Evolutionary conservation across 2,329 filamentous ascomycete species (phyloP), one percentile per base, ranked within the genome.

Genomic region (Dactylellina haptotyla): DNA sequence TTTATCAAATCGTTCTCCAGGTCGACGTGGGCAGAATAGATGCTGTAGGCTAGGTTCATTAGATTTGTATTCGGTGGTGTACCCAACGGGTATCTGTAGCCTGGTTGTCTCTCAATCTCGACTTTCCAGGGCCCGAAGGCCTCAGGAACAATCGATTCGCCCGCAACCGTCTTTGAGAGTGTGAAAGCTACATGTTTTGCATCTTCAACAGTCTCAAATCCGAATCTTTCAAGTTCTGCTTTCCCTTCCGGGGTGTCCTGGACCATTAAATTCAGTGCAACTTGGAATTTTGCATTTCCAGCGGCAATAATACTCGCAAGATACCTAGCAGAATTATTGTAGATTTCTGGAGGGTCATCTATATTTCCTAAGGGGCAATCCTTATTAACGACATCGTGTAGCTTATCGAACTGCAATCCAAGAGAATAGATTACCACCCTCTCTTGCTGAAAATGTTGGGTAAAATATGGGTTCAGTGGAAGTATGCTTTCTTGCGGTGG

Each of bases 311-410:
- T 25, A 20, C 43, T 37, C 9, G 12, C 16, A 2, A 57, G 23
- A 18, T 57, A 57, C 10, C 12, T 43, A 14, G n/a, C 12, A 8
- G 53, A 57, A 10, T 28, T 57, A 12, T 43, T n/a, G 9, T 43
- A 57, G 16, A 41, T 43, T 14, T 57, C 34, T 43, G 34, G 34
- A 26, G 53, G 53, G 14, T 57, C 53, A 4, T 20, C 9, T 28
- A 12, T 5, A 23, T 26, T n/a, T 3, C 53, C 53, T 10, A 57
- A 9, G 12, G 34, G 53, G 23, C 53, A 57, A 3, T 30, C 16
- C 3, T 2, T 57, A 18, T 32, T 26, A 6, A 43, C 25, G 3
- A 25, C 53, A 14, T 57, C 53, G 18, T 16, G 18, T 30, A 57
- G 30, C 16, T 16, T 28, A 57, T 57, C 53, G 20, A 57, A 43